A percentile compares a stretch with the other conserved stretches of the same genome.
phyloP scores from a whole-genome alignment of 192 early-diverging fungal genomes.

The Backusella tuberculispora region DNA sequence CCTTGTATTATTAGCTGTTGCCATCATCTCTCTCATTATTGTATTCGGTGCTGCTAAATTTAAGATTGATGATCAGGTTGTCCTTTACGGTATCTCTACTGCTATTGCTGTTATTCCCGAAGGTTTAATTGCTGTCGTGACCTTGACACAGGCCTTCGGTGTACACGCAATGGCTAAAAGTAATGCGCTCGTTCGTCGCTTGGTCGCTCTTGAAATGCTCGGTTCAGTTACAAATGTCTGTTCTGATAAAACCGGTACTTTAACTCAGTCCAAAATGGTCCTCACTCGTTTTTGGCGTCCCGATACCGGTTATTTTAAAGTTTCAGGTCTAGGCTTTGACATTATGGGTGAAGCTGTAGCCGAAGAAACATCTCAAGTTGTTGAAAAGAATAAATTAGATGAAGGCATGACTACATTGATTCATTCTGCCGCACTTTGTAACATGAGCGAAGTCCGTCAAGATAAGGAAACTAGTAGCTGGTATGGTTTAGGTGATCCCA shows the following conservation, averaged over 20 bases:
- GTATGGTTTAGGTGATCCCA: slow-evolving; percentile 74
- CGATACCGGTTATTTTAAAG: slow-evolving; percentile 66
- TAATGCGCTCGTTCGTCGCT: slow-evolving; percentile 88
- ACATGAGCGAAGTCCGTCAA: slow-evolving; percentile 80
- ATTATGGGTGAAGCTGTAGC: slow-evolving; percentile 56
- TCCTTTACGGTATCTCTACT: slow-evolving; percentile 81
- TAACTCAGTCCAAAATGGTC: slow-evolving; percentile 97
- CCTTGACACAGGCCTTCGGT: slow-evolving; percentile 92
- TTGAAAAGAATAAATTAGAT: slow-evolving; percentile 22
- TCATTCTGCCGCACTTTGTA: slow-evolving; percentile 78
- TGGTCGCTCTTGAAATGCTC: slow-evolving; percentile 87
- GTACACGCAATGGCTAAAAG: slow-evolving; percentile 84
- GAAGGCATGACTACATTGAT: slow-evolving; percentile 48
- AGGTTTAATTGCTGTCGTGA: slow-evolving; percentile 93
- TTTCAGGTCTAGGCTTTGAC: slow-evolving; percentile 67
- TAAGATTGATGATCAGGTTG: slow-evolving; percentile 58
- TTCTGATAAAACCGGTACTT: slow-evolving; percentile 94
- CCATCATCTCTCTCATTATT: slow-evolving; percentile 79
- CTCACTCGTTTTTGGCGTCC: slow-evolving; percentile 85
- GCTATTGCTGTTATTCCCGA: slow-evolving; percentile 97
- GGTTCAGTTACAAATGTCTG: slow-evolving; percentile 95
- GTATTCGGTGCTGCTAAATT: slow-evolving; percentile 79
- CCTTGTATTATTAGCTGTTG: slow-evolving; percentile 71
- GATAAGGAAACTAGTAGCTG: slow-evolving; percentile 26
- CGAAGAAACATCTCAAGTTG: slow-evolving; percentile 6